Evolutionary conservation across 805 yeast species (phyloP).

Genomic region (Cyberlindnera petersonii): DNA sequence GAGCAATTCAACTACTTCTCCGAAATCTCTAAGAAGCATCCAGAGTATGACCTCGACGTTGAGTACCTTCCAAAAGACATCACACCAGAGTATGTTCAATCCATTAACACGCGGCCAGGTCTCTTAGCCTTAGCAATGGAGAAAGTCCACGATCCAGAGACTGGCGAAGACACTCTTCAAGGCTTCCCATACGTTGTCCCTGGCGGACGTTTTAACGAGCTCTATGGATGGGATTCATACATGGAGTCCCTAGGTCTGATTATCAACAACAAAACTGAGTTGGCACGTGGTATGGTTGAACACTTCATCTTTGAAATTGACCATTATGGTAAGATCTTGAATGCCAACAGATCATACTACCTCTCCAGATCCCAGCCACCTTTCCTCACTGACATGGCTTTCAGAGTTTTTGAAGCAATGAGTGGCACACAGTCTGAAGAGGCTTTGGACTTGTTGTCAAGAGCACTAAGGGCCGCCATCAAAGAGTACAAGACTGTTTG

Average conservation of each 20-base stretch:
- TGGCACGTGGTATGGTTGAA: conserved; percentile 87
- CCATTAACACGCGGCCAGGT: conserved; percentile 82
- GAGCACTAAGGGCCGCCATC: conserved; percentile 75
- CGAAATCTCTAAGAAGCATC: conserved; percentile 48
- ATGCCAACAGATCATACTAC: conserved; percentile 91
- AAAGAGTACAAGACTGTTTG: conserved; percentile 82
- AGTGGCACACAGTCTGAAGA: conserved; percentile 43
- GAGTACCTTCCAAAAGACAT: conserved; percentile 71
- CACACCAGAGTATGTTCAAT: conserved; percentile 72
- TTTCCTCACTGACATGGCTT: conserved; percentile 88
- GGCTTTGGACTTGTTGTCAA: conserved; percentile 56
- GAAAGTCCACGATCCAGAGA: conserved; percentile 44
- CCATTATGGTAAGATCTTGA: conserved; percentile 87
- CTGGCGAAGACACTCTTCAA: conserved; percentile 46
- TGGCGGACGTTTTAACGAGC: conserved; percentile 94
- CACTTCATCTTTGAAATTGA: conserved; percentile 87
- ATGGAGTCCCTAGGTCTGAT: conserved; percentile 84
- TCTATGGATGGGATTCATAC: conserved; percentile 98
- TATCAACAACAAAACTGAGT: conserved; percentile 56
- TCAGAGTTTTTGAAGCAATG: conserved; percentile 59
- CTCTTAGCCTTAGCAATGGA: conserved; percentile 75
- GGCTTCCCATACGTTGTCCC: conserved; percentile 92
- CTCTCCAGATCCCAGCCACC: conserved; percentile 95
- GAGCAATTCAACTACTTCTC: conserved; percentile 72
- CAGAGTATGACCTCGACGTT: conserved; percentile 62